phyloP scores from a whole-genome alignment of 805 yeast species.

The Saturnispora serradocipensis region DNA sequence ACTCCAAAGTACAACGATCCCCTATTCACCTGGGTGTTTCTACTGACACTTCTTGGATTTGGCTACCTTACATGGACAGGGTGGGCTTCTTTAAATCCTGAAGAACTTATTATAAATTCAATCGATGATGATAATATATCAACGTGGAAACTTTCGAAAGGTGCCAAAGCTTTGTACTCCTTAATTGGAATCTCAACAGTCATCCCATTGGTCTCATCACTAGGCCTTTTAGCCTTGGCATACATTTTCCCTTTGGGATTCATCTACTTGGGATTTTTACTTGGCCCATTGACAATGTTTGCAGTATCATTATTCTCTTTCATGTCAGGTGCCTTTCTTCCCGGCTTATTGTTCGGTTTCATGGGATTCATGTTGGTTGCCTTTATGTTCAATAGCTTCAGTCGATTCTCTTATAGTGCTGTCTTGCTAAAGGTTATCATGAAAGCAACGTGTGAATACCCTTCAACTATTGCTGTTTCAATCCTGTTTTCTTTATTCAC shows the following conservation, averaged over 20 bases:
- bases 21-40: constrained; percentile 50
- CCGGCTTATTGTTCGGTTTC: constrained; percentile 14
- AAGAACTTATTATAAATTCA: background rate
- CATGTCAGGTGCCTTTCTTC: constrained; percentile 15
- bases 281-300: constrained; percentile 22
- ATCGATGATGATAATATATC: background rate
- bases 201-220: constrained; percentile 18
- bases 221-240: constrained; percentile 17
- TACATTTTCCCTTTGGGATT: constrained; percentile 23
- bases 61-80: constrained; percentile 9
- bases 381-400: constrained; percentile 20
- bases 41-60: constrained; percentile 18
- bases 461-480: constrained; percentile 52
- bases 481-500: constrained; percentile 31
- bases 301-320: constrained; percentile 17
- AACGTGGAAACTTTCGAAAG: constrained; percentile 7
- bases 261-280: constrained; percentile 22
- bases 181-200: constrained; percentile 9
- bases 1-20: constrained; percentile 62
- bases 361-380: constrained; percentile 17
- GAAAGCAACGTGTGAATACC: constrained; percentile 65
- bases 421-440: constrained; percentile 37
- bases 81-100: constrained; percentile 3
- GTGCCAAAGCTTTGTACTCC: constrained; percentile 8
- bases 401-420: constrained; percentile 24